phyloP scores from a whole-genome alignment of 192 early-diverging fungal genomes.

The Coemansia umbellata region DNA sequence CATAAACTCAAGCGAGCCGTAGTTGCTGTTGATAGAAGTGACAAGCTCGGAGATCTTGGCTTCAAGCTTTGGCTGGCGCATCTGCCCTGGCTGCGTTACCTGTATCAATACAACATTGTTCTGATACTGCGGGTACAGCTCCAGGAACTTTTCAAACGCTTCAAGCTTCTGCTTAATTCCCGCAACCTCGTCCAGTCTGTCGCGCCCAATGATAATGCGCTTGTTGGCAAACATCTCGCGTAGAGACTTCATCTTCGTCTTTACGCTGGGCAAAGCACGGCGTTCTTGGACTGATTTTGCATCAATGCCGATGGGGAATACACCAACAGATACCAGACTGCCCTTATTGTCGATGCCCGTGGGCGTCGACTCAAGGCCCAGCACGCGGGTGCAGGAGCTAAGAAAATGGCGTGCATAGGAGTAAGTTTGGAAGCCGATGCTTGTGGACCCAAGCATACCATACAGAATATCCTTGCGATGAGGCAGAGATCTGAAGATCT shows the following conservation, averaged over 20 bases:
- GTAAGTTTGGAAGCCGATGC: slow-evolving; percentile 97
- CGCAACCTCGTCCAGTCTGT: slow-evolving; percentile 91
- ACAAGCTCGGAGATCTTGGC: slow-evolving; percentile 88
- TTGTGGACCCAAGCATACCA: slow-evolving; percentile 88
- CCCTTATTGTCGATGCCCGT: slow-evolving; percentile 82
- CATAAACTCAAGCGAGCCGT: slow-evolving; percentile 91
- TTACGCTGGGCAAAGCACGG: slow-evolving; percentile 62
- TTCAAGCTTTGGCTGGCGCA: slow-evolving; percentile 65
- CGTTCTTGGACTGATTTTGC: slow-evolving; percentile 63
- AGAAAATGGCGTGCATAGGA: slow-evolving; percentile 93
- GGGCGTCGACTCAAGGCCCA: slow-evolving; percentile 89
- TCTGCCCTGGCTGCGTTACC: slow-evolving; percentile 85
- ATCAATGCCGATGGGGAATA: slow-evolving; percentile 98
- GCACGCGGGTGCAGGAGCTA: slow-evolving; percentile 87
- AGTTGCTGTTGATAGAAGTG: slow-evolving; percentile 88
- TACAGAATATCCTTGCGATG: slow-evolving; percentile 76
- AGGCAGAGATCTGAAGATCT: slow-evolving; percentile 87
- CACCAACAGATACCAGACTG: slow-evolving; percentile 72
- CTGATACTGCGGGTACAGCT: slow-evolving; percentile 86
- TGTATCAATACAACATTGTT: slow-evolving; percentile 92
- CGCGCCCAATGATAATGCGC: slow-evolving; percentile 93
- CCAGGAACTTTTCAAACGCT: slow-evolving; percentile 90
- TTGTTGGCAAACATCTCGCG: slow-evolving; percentile 82
- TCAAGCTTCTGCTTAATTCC: slow-evolving; percentile 94
- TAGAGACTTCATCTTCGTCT: slow-evolving; percentile 75